phyloP scores from a whole-genome alignment of 2,329 filamentous ascomycete species.

The Biscogniauxia sp. region DNA sequence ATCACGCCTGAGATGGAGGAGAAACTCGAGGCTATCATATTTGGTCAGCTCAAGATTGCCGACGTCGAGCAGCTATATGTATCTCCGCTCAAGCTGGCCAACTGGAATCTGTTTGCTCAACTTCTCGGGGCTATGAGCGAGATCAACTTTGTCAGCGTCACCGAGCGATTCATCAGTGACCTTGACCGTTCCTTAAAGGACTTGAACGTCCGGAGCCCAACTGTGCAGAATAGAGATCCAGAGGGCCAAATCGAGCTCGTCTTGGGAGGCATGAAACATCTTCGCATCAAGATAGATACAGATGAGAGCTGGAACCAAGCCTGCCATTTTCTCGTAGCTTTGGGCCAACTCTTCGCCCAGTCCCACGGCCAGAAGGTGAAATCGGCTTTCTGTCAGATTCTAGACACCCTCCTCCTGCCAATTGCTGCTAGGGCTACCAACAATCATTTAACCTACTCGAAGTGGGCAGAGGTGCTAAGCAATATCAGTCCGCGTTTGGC shows the following conservation, averaged over 20 bases:
- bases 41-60: slow-evolving; percentile 86
- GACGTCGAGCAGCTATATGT: slow-evolving; percentile 77
- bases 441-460: slow-evolving; percentile 73
- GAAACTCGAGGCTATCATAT: slow-evolving; percentile 92
- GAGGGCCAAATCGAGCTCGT: slow-evolving; percentile 86
- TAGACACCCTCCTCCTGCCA: slow-evolving; percentile 82
- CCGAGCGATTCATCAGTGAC: slow-evolving; percentile 77
- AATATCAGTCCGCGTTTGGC: slow-evolving; percentile 74
- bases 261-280: slow-evolving; percentile 85
- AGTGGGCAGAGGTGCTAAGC: slow-evolving; percentile 83
- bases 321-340: slow-evolving; percentile 80
- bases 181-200: slow-evolving; percentile 77
- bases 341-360: slow-evolving; percentile 79
- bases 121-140: slow-evolving; percentile 95
- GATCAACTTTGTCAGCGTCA: slow-evolving; percentile 82
- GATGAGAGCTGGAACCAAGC: slow-evolving; percentile 78
- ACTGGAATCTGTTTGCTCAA: slow-evolving; percentile 93
- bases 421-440: slow-evolving; percentile 77
- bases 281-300: slow-evolving; percentile 72
- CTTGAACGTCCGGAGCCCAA: slow-evolving; percentile 66
- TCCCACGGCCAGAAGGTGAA: slow-evolving; percentile 90
- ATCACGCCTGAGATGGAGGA: slow-evolving; percentile 92
- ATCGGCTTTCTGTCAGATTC: slow-evolving; percentile 87
- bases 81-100: slow-evolving; percentile 83
- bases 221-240: slow-evolving; percentile 57